Percentiles rank a stretch among this genome's conserved stretches.
These are phyloP conservation scores for Lasiosphaeria hispida DNA, from an alignment of 495 filamentous ascomycete genomes.

Conservation along the genomic window DNA sequence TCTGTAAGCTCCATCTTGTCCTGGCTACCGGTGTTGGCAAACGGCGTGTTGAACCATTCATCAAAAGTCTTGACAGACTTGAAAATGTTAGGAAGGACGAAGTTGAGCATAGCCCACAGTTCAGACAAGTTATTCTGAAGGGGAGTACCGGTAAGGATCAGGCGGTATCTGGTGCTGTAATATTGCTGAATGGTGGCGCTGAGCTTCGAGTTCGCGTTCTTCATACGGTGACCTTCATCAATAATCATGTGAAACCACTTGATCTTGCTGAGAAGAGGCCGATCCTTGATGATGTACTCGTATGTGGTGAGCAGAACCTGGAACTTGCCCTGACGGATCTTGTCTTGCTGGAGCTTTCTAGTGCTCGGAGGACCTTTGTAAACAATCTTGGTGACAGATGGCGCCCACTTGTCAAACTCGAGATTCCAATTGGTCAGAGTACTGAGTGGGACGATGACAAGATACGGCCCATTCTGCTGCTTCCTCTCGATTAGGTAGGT, in stretches of 20 bases:
- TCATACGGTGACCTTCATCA: slow-evolving; percentile 99
- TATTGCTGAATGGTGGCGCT: slow-evolving; percentile 92
- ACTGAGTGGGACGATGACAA: slow-evolving; percentile 94
- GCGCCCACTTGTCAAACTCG: slow-evolving; percentile 99
- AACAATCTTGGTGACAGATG: slow-evolving; percentile 77
- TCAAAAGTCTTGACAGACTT: slow-evolving; percentile 99
- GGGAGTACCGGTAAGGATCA: slow-evolving; percentile 96
- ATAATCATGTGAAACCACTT: slow-evolving; percentile 99
- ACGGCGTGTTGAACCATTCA: slow-evolving; percentile 99
- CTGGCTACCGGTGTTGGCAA: slow-evolving; percentile 95
- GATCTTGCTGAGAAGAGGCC: slow-evolving; percentile 89
- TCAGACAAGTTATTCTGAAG: slow-evolving; percentile 96
- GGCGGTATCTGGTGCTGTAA: slow-evolving; percentile 88
- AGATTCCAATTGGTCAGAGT: slow-evolving; percentile 98
- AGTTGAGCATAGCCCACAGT: slow-evolving; percentile 96
- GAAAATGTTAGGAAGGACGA: slow-evolving; percentile 97
- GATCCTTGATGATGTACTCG: slow-evolving; percentile 99
- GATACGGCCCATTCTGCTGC: slow-evolving; percentile 85
- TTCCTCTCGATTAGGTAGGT: slow-evolving; percentile 97
- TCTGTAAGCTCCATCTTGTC: slow-evolving; percentile 98
- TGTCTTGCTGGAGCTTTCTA: slow-evolving; percentile 87
- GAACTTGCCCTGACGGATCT: slow-evolving; percentile 91
- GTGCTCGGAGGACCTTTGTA: slow-evolving; percentile 93
- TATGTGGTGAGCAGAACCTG: slow-evolving; percentile 96
- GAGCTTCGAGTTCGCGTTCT: slow-evolving; percentile 96